Evolutionary conservation across 2,329 filamentous ascomycete genomes (phyloP).

Genomic region (Alternaria sp.): DNA sequence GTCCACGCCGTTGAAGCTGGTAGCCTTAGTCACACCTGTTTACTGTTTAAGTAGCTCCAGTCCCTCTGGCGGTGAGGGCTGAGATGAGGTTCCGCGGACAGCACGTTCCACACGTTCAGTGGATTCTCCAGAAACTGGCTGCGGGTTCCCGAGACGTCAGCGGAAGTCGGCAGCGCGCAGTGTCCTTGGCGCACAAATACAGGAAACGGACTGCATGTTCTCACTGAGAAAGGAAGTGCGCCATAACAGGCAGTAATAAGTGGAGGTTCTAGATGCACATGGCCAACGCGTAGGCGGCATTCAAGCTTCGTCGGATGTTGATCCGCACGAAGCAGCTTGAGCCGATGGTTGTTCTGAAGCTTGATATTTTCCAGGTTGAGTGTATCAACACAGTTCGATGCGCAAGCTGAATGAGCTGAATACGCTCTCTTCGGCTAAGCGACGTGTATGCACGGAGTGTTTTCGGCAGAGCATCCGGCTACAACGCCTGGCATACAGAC

Average conservation of each 20-base stretch:
- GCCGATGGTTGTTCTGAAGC: background rate
- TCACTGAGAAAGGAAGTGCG: background rate
- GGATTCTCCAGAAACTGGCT: background rate
- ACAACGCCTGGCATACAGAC: background rate
- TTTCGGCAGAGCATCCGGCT: background rate
- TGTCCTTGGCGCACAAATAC: background rate
- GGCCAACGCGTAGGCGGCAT: background rate
- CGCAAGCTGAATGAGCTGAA: background rate
- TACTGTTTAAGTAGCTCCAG: background rate
- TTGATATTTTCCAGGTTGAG: background rate
- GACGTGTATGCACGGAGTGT: background rate
- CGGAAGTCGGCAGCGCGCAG: background rate
- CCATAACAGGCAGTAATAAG: background rate
- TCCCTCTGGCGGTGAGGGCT: background rate
- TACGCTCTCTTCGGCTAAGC: background rate
- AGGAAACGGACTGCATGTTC: background rate
- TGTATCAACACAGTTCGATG: background rate
- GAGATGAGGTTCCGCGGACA: constrained; percentile 1
- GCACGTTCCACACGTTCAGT: constrained; percentile 1
- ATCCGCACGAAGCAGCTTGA: constrained; percentile 1
- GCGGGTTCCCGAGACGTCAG: background rate
- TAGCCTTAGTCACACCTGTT: too few relatives aligned
- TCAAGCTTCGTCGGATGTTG: constrained; percentile 2
- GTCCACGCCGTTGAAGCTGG: too few relatives aligned
- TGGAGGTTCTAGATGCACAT: background rate